Base-by-base conservation (phyloP, 345 rosid species). In the Eutrema heterophyllum region DNA sequence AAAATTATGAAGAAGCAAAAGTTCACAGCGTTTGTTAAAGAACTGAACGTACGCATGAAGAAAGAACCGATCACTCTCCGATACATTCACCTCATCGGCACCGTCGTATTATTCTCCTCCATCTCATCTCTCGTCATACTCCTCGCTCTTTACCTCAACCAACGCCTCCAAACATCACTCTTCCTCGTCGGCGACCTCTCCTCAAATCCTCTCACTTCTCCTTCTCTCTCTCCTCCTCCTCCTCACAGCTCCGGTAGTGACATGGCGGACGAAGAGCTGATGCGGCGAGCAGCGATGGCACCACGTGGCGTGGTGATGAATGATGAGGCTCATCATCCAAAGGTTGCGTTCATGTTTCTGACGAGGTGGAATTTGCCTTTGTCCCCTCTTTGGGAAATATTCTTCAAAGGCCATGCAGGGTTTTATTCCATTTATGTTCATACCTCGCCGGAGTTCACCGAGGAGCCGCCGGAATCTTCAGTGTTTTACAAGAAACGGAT, bases 281-380 rank as follows among this genome's bases (percentile, higher is more conserved):
- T 76, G 55, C 5, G 64, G 58, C 56, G 80, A 44, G 84, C 69
- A 67, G 61, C 73, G 0, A 65, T 52, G 69, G 72, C 46, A 7
- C 75, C 71, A 15, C 72, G 48, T 12, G 32, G 18, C 5, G 1
- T 8, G 12, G 30, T 46, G 9, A 35, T 18, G 16, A 71, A 24
- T 30, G 53, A 51, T 2, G 14, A 49, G 29, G 73, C 24, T 21
- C 24, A 21, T 21, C 24, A 66, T 45, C 84, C 86, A 1, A 91
- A 89, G 60, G 85, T 91, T 41, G 97, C 92, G 0, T 91, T 91
- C 76, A 66, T 91, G 95, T 91, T 87, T 83, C 70, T 91, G 79
- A 84, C 87, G 2, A 75, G 46, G 39, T 86, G 92, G 64, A 71
- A 81, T 10, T 67, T 91, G 73, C 83, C 86, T 3, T 80, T 91